Base-by-base conservation (phyloP, 805 yeast species). In the Metschnikowia cubensis region DNA sequence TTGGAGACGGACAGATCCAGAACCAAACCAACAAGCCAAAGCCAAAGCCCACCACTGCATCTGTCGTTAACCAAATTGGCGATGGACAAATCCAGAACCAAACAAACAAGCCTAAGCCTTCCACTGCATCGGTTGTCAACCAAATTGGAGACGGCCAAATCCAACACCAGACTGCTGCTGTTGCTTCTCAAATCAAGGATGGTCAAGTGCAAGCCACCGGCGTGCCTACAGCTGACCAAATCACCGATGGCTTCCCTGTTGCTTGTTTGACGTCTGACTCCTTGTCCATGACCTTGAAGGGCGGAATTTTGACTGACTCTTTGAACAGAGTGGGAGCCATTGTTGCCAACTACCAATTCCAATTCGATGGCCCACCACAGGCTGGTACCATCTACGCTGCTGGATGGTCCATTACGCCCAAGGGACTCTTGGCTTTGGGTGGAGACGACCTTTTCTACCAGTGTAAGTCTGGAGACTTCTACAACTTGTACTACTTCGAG, bases 341-440 rank as follows among this genome's bases (percentile, higher is more conserved):
- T 69, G 92, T 85, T 59, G 83, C 90, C 48, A 85, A 85, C 83
- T 77, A 86, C 75, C 92, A 85, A 74, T 82, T 84, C 79, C 89
- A 83, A 71, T 83, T 83, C 64, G 88, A 84, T 65, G 88, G 88
- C 65, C 87, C 87, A 51, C 90, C 91, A 63, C 92, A 85, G 76
- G 88, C 64, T 38, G 68, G 68, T 22, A 43, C 66, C 50, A 62
- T 63, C 48, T 64, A 59, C 58, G 66, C 67, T 45, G 65, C 61
- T 33, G 68, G 68, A 35, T 64, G 68, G 68, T 74, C 82, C 45
- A 73, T 81, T 52, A 71, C 80, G 46, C 59, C 63, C 55, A 79
- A 77, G 56, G 84, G 77, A 18, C 81, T 80, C 68, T 77, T 85
- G 62, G 88, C 88, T 33, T 68, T 85, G 54, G 90, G 89, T 69